Evolutionary conservation across 1,284 basidiomycete genomes (phyloP).

Genomic region (Uromyces viciae-fabae): DNA sequence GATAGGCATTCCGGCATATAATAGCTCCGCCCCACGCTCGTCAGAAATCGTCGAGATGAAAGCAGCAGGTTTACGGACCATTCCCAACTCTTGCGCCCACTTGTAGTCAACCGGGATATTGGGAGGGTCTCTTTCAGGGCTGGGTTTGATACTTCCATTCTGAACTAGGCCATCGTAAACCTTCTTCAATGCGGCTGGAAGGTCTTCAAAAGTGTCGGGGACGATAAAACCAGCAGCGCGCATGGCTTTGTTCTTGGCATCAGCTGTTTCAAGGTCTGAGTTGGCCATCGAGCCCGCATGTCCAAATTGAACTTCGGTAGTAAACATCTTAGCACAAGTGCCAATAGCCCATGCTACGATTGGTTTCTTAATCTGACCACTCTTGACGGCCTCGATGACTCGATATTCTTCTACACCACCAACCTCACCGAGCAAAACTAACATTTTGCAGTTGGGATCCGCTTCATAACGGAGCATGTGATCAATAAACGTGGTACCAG

Average conservation of each 20-base stretch:
- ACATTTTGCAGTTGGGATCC: constrained; percentile 97
- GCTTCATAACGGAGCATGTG: constrained; percentile 95
- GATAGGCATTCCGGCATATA: constrained; percentile 99
- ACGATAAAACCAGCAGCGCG: constrained; percentile 91
- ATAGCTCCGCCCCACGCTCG: constrained; percentile 95
- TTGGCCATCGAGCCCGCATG: constrained; percentile 98
- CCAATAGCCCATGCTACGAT: constrained; percentile 99
- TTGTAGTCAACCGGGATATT: constrained; percentile 99
- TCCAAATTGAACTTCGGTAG: constrained; percentile 98
- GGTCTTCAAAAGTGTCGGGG: constrained; percentile 94
- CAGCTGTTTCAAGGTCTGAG: constrained; percentile 92
- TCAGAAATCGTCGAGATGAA: constrained; percentile 99
- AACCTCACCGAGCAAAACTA: constrained; percentile 96
- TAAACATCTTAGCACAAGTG: constrained; percentile 99
- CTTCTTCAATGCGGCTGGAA: constrained; percentile 76
- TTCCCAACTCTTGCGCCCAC: constrained; percentile 94
- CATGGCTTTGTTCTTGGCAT: constrained; percentile 96
- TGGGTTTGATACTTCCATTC: constrained; percentile 67
- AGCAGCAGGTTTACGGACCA: constrained; percentile 96
- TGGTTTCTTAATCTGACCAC: constrained; percentile 90
- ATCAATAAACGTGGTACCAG: constrained; percentile 97
- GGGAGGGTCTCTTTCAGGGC: constrained; percentile 80
- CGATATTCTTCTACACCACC: constrained; percentile 99
- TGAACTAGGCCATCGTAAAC: constrained; percentile 80
- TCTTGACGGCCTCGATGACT: constrained; percentile 95